Percentiles rank a stretch among this genome's conserved stretches.
These are phyloP conservation scores for Stenocarpella maydis DNA, from an alignment of 2,329 filamentous ascomycete species.

Conservation along the genomic window DNA sequence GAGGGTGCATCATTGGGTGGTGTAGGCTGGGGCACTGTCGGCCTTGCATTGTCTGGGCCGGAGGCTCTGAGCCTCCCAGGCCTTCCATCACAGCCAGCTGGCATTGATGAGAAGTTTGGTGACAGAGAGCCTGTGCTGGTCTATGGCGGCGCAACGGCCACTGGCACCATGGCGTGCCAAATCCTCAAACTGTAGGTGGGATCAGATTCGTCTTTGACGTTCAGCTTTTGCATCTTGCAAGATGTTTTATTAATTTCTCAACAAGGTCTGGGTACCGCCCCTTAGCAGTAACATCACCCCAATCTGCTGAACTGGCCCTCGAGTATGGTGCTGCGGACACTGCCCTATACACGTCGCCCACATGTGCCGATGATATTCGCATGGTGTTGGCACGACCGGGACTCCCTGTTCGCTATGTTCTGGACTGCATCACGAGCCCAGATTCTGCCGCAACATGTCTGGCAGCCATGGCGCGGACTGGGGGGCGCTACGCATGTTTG, in stretches of 20 bases:
- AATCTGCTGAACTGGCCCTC: slow-evolving; percentile 35
- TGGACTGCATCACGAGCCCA: slow-evolving; percentile 45
- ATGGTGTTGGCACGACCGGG: background rate
- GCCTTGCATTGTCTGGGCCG: background rate
- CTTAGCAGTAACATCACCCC: slow-evolving; percentile 1
- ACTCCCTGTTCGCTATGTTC: slow-evolving; percentile 38
- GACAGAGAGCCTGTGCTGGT: slow-evolving; percentile 30
- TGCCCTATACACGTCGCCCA: slow-evolving; percentile 34
- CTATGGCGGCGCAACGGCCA: slow-evolving; percentile 33
- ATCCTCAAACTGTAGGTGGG: slow-evolving; percentile 26
- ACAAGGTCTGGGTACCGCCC: slow-evolving; percentile 13
- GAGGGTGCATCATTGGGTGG: background rate
- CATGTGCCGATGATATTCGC: slow-evolving; percentile 35
- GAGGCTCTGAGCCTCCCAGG: background rate
- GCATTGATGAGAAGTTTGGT: background rate
- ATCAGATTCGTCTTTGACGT: background rate
- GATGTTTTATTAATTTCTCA: background rate
- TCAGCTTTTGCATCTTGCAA: background rate
- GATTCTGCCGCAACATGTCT: slow-evolving; percentile 42
- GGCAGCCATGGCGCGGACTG: slow-evolving; percentile 40
- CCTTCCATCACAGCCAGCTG: background rate
- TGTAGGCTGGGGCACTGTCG: background rate
- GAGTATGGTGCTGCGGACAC: slow-evolving; percentile 38
- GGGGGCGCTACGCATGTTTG: slow-evolving; percentile 45
- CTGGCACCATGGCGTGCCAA: slow-evolving; percentile 34